Evolutionary conservation across 805 yeast genomes (phyloP).

Genomic region (Brettanomyces bruxellensis): DNA sequence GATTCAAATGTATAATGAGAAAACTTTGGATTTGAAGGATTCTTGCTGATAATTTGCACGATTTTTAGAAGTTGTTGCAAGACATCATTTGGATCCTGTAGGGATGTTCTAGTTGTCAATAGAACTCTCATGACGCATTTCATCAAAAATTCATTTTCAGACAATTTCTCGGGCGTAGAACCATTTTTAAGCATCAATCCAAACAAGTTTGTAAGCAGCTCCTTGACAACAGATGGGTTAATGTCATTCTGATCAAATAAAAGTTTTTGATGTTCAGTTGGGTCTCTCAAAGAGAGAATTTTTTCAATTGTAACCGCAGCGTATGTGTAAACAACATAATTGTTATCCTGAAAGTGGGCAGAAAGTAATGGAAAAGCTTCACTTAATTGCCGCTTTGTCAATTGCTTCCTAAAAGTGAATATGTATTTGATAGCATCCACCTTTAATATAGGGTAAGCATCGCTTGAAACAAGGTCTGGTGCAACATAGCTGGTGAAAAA

Average conservation of each 20-base stretch:
- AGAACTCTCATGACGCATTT: constrained; percentile 79
- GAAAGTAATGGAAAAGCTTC: constrained; percentile 76
- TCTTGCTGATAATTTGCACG: constrained; percentile 61
- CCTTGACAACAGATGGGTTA: constrained; percentile 45
- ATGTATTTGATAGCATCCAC: constrained; percentile 92
- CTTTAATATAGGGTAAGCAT: constrained; percentile 66
- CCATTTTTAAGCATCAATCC: constrained; percentile 51
- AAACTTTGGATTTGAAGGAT: constrained; percentile 94
- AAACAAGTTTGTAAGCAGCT: constrained; percentile 58
- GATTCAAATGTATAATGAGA: constrained; percentile 88
- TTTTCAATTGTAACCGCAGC: constrained; percentile 91
- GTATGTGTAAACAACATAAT: constrained; percentile 84
- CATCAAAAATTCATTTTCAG: constrained; percentile 92
- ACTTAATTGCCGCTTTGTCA: constrained; percentile 73
- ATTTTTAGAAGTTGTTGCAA: constrained; percentile 63
- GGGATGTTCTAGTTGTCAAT: constrained; percentile 58
- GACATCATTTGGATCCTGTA: constrained; percentile 37
- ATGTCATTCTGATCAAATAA: constrained; percentile 72
- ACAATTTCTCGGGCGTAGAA: constrained; percentile 75
- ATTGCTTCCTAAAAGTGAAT: constrained; percentile 83
- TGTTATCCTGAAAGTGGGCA: constrained; percentile 52
- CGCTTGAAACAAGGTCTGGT: constrained; percentile 57
- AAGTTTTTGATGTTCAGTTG: constrained; percentile 41
- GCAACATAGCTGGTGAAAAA: constrained; percentile 80
- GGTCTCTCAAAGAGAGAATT: constrained; percentile 66